Evolutionary conservation across 345 rosid species (phyloP).

Genomic region (Hibiscus mutabilis): DNA sequence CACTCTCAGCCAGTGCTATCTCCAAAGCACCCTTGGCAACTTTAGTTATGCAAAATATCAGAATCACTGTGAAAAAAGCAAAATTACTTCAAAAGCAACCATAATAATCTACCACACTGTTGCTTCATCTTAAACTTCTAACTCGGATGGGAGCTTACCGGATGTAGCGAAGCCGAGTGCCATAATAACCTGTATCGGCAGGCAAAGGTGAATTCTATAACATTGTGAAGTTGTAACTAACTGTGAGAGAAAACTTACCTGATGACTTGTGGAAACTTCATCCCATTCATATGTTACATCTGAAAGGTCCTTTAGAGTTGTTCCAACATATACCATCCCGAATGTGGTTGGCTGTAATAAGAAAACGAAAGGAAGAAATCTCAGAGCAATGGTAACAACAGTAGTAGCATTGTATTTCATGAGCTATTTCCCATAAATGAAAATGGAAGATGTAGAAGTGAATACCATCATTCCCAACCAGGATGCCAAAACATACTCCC

Average conservation of each 20-base stretch:
- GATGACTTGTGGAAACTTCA: not conserved
- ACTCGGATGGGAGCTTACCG: not conserved
- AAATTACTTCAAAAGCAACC: not conserved
- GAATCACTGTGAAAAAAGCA: not conserved
- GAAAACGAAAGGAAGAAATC: not conserved
- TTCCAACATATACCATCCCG: not conserved
- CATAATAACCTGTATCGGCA: not conserved
- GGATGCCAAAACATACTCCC: not conserved
- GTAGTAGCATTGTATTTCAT: not conserved
- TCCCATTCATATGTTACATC: not conserved
- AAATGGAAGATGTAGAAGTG: not conserved
- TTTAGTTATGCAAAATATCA: slow-evolving; percentile 1
- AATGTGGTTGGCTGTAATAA: slow-evolving; percentile 2
- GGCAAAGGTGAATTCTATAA: not conserved
- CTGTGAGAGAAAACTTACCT: not conserved
- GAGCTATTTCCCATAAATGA: not conserved
- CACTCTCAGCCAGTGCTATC: not conserved
- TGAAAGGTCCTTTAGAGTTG: slow-evolving; percentile 2
- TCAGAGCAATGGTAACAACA: not conserved
- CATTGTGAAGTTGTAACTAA: no score
- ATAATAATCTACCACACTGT: not conserved
- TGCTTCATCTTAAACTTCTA: not conserved
- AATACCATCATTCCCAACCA: slow-evolving; percentile 5
- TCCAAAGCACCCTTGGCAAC: not conserved
- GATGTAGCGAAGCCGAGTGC: not conserved